Base-by-base conservation (phyloP, 2,329 filamentous ascomycete species). In the Fusarium buharicum region DNA sequence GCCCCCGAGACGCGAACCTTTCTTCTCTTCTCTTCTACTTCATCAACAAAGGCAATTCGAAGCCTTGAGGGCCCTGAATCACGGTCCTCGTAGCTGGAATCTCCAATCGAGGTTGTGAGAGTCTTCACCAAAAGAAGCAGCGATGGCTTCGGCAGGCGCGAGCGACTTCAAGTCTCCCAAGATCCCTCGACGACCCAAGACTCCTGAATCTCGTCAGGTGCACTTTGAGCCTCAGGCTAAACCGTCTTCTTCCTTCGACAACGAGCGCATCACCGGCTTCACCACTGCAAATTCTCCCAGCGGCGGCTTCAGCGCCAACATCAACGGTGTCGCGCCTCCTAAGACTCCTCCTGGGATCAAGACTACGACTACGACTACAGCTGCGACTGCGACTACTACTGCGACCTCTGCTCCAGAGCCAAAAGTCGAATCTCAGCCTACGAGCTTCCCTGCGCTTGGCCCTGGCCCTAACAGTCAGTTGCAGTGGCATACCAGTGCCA, bases 401-500 rank as follows among this genome's bases (percentile, higher is more conserved):
- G 24, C 39, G n/a, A 44, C 39, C 40, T 49, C 54, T 53, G 51
- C 52, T 14, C 52, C 38, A 5, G 55, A 59, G 47, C 17, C 36
- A 37, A 61, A 55, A 31, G 24, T 46, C 30, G 37, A 55, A 18
- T 50, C 49, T 30, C 50, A 60, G 36, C 68, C 68, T 17, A 55
- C 62, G 31, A 67, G 51, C 51, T 75, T 74, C 39, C 74, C 74
- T 52, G 69, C 71, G 46, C 56, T 74, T 40, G 69, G 70, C n/a
- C 46, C 57, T 24, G 65, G 66, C 10, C 67, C 66, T 50, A 45
- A 53, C 62, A 47, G 55, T 41, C 50, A 64, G 36, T 38, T 70
- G 56, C 73, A 73, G 69, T 76, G 73, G 74, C 71, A 72, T 62
- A 75, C 73, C 54, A 70, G 74, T 51, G 66, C 66, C 62, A 70